Evolutionary conservation across 2,329 filamentous ascomycete genomes (phyloP).

Genomic region (Alternaria arborescens): DNA sequence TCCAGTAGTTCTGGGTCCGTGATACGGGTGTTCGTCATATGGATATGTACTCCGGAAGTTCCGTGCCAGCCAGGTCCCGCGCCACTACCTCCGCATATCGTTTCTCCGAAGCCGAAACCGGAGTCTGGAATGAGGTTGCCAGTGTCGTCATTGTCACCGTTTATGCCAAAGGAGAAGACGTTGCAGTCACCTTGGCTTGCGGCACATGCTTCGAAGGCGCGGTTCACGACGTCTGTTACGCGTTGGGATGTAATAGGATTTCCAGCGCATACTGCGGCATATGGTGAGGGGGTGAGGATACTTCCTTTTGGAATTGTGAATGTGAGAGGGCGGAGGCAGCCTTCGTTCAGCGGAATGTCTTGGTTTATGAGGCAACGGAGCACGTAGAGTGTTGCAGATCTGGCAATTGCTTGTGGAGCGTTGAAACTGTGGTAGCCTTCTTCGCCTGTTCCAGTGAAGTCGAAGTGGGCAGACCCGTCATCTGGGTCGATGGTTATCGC

Average conservation of each 20-base stretch:
- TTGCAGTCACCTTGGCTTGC: slow-evolving; percentile 44
- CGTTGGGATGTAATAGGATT: slow-evolving; percentile 45
- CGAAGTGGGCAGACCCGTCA: slow-evolving; percentile 42
- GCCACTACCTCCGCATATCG: slow-evolving; percentile 48
- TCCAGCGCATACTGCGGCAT: slow-evolving; percentile 41
- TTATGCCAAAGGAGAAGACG: slow-evolving; percentile 42
- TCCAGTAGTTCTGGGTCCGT: slow-evolving; percentile 50
- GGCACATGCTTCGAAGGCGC: slow-evolving; percentile 42
- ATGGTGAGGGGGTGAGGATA: slow-evolving; percentile 38
- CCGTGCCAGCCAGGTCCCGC: slow-evolving; percentile 47
- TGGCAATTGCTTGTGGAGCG: slow-evolving; percentile 50
- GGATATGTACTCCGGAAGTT: slow-evolving; percentile 43
- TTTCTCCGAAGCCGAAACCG: slow-evolving; percentile 49
- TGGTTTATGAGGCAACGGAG: slow-evolving; percentile 42
- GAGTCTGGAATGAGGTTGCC: slow-evolving; percentile 24
- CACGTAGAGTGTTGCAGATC: slow-evolving; percentile 42
- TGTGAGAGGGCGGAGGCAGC: slow-evolving; percentile 40
- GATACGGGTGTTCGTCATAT: slow-evolving; percentile 52
- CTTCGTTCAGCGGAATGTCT: slow-evolving; percentile 48
- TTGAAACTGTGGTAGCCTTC: slow-evolving; percentile 50
- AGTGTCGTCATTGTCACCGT: slow-evolving; percentile 26
- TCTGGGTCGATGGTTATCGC: background rate
- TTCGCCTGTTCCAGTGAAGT: slow-evolving; percentile 53
- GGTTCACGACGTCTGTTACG: slow-evolving; percentile 44
- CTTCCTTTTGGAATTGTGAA: slow-evolving; percentile 37